Evolutionary conservation across 495 filamentous ascomycete genomes (phyloP), one percentile per base, ranked within the genome.

Genomic region (Pyrenopolyporus hunteri): DNA sequence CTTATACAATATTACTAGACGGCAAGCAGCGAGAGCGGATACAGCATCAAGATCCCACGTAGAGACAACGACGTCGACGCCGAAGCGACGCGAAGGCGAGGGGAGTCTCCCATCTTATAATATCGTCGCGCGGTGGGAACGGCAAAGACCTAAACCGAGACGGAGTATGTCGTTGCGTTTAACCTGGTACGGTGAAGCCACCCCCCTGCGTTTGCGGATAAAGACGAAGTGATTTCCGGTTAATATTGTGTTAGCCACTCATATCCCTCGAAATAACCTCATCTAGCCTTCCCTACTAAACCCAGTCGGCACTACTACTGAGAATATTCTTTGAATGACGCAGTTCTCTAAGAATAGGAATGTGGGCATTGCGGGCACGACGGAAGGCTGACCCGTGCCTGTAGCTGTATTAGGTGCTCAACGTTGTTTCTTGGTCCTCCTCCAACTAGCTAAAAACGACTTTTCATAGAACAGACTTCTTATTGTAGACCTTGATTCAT

Each of bases 91-190:
- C 23, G 20, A 50, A 47, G 37, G 26, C 25, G 46, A n/a, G n/a
- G 50, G 37, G 31, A 45, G 11, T 23, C 10, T 22, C 20, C 11
- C 55, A 56, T 65, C 56, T 59, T 60, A 65, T 65, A 65, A 19
- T 17, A 33, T 4, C 11, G 25, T 28, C 28, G 42, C 36, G 23
- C 36, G 25, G 45, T 35, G 23, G 8, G 25, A 46, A 39, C n/a
- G 19, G 43, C 35, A 35, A 29, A 59, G 28, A 28, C 62, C 51
- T 45, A 56, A 59, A 56, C 50, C 50, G 56, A 59, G 62, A 60
- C 62, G 62, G 62, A 65, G 31, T 57, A 48, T 59, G 62, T 59
- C 45, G 49, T 59, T 65, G 62, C 62, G 62, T 44, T 52, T 59
- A n/a, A 10, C 56, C 50, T 19, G 45, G 55, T 51, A 45, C 17